These are phyloP conservation scores for Leishmania martiniquensis DNA, from an alignment of 208 protist species.

Conservation along the genomic window DNA sequence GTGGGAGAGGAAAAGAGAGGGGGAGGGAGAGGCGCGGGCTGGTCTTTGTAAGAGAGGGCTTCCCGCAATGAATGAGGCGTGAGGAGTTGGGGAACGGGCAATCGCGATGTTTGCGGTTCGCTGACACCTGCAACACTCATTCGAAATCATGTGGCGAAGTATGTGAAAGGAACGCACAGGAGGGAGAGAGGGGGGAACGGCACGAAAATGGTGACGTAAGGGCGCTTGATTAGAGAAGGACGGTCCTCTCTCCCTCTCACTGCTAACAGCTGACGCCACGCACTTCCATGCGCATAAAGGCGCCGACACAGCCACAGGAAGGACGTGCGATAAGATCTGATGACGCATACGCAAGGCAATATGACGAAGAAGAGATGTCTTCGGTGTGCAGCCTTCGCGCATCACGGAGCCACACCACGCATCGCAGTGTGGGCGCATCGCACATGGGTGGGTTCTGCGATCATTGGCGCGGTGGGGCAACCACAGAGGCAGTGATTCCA, in stretches of 20 bases:
- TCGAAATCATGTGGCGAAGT: too few species aligned
- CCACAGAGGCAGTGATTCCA: conserved; percentile 23
- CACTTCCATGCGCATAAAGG: background rate
- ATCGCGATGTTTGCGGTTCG: background rate
- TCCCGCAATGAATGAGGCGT: too few species aligned
- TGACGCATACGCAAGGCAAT: background rate
- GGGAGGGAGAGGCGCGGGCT: background rate
- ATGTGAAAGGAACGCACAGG: background rate
- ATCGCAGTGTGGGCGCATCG: background rate
- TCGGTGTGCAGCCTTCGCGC: background rate
- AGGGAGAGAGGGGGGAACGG: background rate
- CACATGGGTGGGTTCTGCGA: background rate
- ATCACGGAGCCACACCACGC: background rate
- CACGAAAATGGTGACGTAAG: background rate
- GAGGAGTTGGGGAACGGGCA: background rate
- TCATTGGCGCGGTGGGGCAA: conserved; percentile 6
- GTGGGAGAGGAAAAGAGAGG: background rate
- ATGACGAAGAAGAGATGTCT: background rate
- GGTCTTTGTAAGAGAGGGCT: background rate
- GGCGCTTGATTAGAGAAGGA: background rate
- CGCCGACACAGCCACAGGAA: background rate
- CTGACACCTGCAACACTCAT: background rate
- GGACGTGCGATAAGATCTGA: background rate
- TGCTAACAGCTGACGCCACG: background rate
- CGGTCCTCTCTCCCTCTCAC: background rate